These are phyloP conservation scores for Pholiota conissans DNA, from an alignment of 768 basidiomycete genomes.

Conservation along the genomic window DNA sequence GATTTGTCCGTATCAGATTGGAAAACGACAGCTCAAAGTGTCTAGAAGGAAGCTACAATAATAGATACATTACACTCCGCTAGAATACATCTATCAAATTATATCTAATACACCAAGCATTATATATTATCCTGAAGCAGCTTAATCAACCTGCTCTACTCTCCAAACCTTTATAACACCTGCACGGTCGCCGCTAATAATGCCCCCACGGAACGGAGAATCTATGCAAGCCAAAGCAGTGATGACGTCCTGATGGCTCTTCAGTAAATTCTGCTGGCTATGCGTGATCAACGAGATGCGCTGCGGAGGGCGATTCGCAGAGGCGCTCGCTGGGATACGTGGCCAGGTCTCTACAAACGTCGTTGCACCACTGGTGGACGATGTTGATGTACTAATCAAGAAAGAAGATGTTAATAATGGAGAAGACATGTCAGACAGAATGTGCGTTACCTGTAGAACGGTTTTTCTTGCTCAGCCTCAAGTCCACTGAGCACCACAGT, in stretches of 20 bases:
- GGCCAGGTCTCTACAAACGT: constrained; percentile 69
- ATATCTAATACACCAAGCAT: background rate
- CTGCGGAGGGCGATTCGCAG: constrained; percentile 68
- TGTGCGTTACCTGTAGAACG: constrained; percentile 66
- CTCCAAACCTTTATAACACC: constrained; percentile 93
- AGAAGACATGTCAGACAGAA: no score
- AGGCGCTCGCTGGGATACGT: constrained; percentile 38
- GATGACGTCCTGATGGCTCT: constrained; percentile 88
- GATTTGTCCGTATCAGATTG: no score
- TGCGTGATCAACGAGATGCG: constrained; percentile 77
- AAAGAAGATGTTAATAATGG: background rate
- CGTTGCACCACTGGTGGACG: constrained; percentile 44
- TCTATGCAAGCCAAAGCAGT: constrained; percentile 86
- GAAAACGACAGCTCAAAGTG: no score
- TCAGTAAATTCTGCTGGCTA: constrained; percentile 82
- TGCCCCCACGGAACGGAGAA: constrained; percentile 88
- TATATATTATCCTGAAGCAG: background rate
- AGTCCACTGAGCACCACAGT: constrained; percentile 80
- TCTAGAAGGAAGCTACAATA: no score
- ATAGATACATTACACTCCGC: no score
- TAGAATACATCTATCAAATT: background rate
- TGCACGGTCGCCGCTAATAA: constrained; percentile 88
- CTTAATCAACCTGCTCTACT: constrained; percentile 50
- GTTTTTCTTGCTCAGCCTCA: constrained; percentile 74
- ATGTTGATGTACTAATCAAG: constrained; percentile 32